Conservation (phyloP, 495 filamentous ascomycete species). For the Penicillium longicatenatum region DNA sequence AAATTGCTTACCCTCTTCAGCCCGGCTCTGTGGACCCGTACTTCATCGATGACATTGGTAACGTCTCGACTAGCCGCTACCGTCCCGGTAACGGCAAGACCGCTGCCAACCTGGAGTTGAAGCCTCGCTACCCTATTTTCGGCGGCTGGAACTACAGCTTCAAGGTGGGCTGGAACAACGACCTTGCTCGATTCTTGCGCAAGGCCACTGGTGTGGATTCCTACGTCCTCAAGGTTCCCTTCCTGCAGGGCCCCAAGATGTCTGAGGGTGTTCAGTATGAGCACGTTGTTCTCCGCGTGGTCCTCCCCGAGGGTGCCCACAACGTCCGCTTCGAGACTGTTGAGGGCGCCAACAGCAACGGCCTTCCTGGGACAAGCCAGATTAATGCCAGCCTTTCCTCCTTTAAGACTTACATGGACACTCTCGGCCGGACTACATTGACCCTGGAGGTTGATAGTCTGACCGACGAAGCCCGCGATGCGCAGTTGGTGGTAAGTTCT, state of each 20-base stretch:
- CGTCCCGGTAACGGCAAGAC: slow-evolving; percentile 65
- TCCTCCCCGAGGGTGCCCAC: slow-evolving; percentile 89
- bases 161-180: slow-evolving; percentile 90
- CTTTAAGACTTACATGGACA: slow-evolving; percentile 91
- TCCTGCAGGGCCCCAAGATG: slow-evolving; percentile 88
- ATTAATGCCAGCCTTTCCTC: slow-evolving; percentile 56
- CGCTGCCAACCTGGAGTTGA: slow-evolving; percentile 83
- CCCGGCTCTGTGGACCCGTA: slow-evolving; percentile 82
- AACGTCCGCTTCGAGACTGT: slow-evolving; percentile 58
- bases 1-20: slow-evolving; percentile 76
- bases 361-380: slow-evolving; percentile 35
- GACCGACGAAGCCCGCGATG: slow-evolving; percentile 82
- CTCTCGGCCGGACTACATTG: slow-evolving; percentile 80
- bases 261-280: slow-evolving; percentile 84
- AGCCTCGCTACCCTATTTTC: slow-evolving; percentile 90
- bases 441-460: slow-evolving; percentile 81
- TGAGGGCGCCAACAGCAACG: slow-evolving; percentile 41
- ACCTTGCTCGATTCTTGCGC: slow-evolving; percentile 73
- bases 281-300: slow-evolving; percentile 73
- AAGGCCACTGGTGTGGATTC: slow-evolving; percentile 57
- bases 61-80: slow-evolving; percentile 92
- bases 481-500: slow-evolving; percentile 68
- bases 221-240: slow-evolving; percentile 92
- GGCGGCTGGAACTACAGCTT: slow-evolving; percentile 98
- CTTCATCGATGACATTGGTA: slow-evolving; percentile 96